Conservation (phyloP, 371 early-diverging fungal species). For the Actinomortierella ambigua region DNA sequence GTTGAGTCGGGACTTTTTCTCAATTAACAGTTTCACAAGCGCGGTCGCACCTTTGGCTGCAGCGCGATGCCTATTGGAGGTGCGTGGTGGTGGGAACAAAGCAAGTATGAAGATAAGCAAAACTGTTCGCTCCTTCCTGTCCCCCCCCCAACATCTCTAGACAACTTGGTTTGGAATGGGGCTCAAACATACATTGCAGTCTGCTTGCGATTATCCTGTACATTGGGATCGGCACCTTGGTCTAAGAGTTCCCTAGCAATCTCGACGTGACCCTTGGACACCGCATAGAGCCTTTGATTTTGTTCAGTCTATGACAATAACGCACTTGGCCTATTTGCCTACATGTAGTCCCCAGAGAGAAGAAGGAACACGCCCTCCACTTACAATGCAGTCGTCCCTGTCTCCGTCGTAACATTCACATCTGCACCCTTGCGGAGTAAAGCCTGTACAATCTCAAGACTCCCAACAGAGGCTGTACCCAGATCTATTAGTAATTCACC, state of each 20-base stretch:
- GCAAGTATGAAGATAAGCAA: no score
- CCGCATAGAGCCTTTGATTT: slow-evolving; percentile 55
- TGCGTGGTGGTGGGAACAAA: background rate
- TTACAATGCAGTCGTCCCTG: slow-evolving; percentile 62
- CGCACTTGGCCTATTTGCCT: no score
- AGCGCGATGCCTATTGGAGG: slow-evolving; percentile 60
- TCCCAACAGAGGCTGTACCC: slow-evolving; percentile 58
- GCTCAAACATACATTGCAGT: slow-evolving; percentile 52
- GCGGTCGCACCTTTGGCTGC: slow-evolving; percentile 54
- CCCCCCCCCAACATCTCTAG: no score
- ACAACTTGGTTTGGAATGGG: no score
- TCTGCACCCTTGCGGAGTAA: slow-evolving; percentile 55
- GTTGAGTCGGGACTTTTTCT: slow-evolving; percentile 54
- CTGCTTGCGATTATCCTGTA: slow-evolving; percentile 53
- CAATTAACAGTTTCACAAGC: slow-evolving; percentile 50
- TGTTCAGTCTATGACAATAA: no score
- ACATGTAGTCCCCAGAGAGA: no score
- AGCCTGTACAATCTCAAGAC: slow-evolving; percentile 47
- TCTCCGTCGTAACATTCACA: slow-evolving; percentile 54
- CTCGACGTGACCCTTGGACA: slow-evolving; percentile 59
- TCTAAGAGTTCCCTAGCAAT: slow-evolving; percentile 51
- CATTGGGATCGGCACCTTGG: slow-evolving; percentile 52
- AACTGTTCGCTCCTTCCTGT: no score
- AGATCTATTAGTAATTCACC: background rate
- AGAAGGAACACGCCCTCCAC: slow-evolving; percentile 5